These are phyloP conservation scores for Coccomyxa sp. DNA, from an alignment of 139 green algal species.

Conservation along the genomic window DNA sequence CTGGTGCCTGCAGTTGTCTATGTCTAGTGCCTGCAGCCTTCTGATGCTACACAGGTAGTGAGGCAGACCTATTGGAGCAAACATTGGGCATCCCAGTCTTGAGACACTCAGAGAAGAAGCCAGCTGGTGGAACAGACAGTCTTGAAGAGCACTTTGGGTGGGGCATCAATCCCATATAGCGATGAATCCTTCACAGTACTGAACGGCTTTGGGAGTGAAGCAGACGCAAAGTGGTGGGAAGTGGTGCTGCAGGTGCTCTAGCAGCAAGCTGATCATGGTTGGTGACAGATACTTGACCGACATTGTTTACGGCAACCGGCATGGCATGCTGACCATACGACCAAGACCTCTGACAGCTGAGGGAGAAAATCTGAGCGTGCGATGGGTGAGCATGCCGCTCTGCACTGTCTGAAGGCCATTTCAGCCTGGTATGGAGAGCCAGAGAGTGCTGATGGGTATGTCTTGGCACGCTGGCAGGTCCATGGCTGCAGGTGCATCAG, in stretches of 20 bases:
- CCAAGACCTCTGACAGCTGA: constrained; percentile 56
- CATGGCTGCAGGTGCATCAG: too few relatives aligned
- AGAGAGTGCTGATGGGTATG: neutral
- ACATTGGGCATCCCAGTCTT: constrained; percentile 76
- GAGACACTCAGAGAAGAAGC: constrained; percentile 84
- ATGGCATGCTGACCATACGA: constrained; percentile 82
- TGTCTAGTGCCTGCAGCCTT: neutral
- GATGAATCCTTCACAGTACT: neutral
- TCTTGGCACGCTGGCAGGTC: neutral
- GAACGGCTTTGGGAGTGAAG: neutral
- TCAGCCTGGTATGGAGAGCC: neutral
- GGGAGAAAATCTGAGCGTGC: constrained; percentile 64
- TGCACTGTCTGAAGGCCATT: neutral
- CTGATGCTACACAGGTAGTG: constrained; percentile 43
- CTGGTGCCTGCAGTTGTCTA: neutral
- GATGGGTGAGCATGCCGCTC: constrained; percentile 28
- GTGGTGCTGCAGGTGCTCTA: constrained; percentile 41
- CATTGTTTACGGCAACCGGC: constrained; percentile 82
- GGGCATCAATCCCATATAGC: neutral
- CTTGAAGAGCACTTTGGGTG: constrained; percentile 66
- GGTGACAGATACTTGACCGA: constrained; percentile 91
- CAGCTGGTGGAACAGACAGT: constrained; percentile 57
- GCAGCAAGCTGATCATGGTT: constrained; percentile 71
- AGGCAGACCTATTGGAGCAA: constrained; percentile 72
- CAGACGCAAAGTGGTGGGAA: neutral